These are phyloP conservation scores for Stephania cephalantha DNA, from an alignment of 164 flowering plant genomes.

Conservation along the genomic window DNA sequence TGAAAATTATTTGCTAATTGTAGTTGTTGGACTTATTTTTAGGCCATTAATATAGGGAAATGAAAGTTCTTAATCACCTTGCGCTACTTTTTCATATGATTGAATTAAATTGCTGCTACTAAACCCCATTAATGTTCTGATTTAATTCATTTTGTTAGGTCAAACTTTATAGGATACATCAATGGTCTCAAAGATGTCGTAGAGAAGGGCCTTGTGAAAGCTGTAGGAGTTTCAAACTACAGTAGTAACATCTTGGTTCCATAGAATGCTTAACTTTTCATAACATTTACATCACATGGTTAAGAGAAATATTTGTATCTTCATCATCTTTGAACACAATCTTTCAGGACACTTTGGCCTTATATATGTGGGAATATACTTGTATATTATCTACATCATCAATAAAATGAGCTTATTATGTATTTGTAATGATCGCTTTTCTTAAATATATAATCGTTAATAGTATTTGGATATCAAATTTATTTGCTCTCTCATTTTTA, in stretches of 20 bases:
- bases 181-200: constrained; percentile 97
- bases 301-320: neutral
- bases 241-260: constrained; percentile 39
- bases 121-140: neutral
- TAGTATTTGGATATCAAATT: neutral
- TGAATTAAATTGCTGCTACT: neutral
- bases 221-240: constrained; percentile 95
- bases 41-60: constrained; percentile 99
- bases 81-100: neutral
- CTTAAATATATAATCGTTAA: neutral
- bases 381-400: neutral
- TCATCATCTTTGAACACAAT: neutral
- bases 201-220: constrained; percentile 94
- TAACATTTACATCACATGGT: neutral
- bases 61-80: constrained; percentile 51
- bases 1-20: constrained; percentile 13
- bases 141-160: constrained; percentile 11
- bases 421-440: constrained; percentile 35
- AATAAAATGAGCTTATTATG: constrained; percentile 29
- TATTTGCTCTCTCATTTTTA: neutral
- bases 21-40: constrained; percentile 23
- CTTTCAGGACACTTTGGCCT: neutral
- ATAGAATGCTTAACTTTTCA: neutral
- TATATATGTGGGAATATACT: no score
- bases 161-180: constrained; percentile 61